phyloP scores from a whole-genome alignment of 2,329 filamentous ascomycete species.

The Nectriaceae sp. region DNA sequence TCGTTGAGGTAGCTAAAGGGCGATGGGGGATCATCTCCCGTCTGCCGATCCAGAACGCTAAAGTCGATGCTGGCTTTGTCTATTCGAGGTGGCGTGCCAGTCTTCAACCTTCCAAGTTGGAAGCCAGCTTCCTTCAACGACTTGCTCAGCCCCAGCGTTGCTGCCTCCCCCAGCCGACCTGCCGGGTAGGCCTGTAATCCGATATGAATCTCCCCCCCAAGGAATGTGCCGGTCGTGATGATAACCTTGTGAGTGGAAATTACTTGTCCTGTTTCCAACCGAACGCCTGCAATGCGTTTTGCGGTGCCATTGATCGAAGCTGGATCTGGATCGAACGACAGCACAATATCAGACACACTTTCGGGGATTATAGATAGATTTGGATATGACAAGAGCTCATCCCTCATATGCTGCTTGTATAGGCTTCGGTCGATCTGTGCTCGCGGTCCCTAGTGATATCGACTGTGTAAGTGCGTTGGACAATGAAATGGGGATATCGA shows the following conservation, averaged over 20 bases:
- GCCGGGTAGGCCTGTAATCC: slow-evolving; percentile 82
- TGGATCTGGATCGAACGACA: slow-evolving; percentile 49
- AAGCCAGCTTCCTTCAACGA: slow-evolving; percentile 89
- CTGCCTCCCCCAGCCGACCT: slow-evolving; percentile 90
- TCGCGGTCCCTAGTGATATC: slow-evolving; percentile 65
- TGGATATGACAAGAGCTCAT: slow-evolving; percentile 76
- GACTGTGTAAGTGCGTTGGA: neutral
- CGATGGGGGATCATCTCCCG: slow-evolving; percentile 79
- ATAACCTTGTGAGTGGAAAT: slow-evolving; percentile 80
- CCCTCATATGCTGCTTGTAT: slow-evolving; percentile 88
- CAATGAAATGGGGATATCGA: slow-evolving; percentile 1
- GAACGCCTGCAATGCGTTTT: slow-evolving; percentile 79
- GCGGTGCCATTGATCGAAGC: slow-evolving; percentile 44
- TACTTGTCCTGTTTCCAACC: slow-evolving; percentile 83
- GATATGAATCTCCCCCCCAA: slow-evolving; percentile 96
- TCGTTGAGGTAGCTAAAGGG: slow-evolving; percentile 93
- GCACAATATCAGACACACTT: slow-evolving; percentile 88
- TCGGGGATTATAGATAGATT: slow-evolving; percentile 81
- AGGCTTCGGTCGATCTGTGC: slow-evolving; percentile 92
- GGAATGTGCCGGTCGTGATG: slow-evolving; percentile 94
- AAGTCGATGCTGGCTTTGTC: slow-evolving; percentile 84
- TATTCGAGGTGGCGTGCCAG: slow-evolving; percentile 88
- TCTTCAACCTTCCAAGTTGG: slow-evolving; percentile 86
- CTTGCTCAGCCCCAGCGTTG: slow-evolving; percentile 89
- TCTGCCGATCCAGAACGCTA: slow-evolving; percentile 67